Conservation (phyloP, 495 filamentous ascomycete genomes). For the Penicillium crystallinum region DNA sequence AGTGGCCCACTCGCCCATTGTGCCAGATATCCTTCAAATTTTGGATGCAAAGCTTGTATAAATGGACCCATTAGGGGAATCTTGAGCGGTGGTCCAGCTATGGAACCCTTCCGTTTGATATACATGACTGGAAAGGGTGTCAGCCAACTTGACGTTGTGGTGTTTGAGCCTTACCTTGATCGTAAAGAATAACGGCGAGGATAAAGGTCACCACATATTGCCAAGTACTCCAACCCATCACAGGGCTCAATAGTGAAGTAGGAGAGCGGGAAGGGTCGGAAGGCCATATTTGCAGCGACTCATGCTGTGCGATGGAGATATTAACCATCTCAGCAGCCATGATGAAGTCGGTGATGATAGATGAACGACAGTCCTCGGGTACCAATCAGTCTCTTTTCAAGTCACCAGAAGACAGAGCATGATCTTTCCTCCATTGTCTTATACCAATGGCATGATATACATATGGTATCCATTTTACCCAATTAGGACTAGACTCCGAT, state of each 20-base stretch:
- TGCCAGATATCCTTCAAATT: slow-evolving; percentile 72
- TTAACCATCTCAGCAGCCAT: slow-evolving; percentile 13
- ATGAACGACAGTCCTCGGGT: neutral
- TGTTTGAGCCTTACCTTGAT: slow-evolving; percentile 33
- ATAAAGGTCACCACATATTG: slow-evolving; percentile 25
- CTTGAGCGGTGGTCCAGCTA: slow-evolving; percentile 74
- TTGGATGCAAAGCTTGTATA: slow-evolving; percentile 76
- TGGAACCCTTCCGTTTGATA: slow-evolving; percentile 71
- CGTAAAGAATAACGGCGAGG: slow-evolving; percentile 25
- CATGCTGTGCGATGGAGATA: slow-evolving; percentile 4
- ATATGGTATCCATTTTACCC: neutral
- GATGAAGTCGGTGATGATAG: neutral
- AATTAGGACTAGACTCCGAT: slow-evolving; percentile 27
- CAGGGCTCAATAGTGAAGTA: neutral
- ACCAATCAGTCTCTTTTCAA: neutral
- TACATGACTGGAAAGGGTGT: slow-evolving; percentile 59
- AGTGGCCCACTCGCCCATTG: slow-evolving; percentile 84
- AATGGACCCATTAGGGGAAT: slow-evolving; percentile 90
- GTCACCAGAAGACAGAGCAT: neutral
- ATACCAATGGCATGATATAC: neutral
- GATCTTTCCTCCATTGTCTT: neutral
- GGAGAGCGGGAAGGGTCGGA: neutral
- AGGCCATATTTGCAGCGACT: slow-evolving; percentile 1
- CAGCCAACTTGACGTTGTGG: slow-evolving; percentile 5
- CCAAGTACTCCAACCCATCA: slow-evolving; percentile 20